Conservation (phyloP, 768 basidiomycete genomes). For the Lentinula sp. region DNA sequence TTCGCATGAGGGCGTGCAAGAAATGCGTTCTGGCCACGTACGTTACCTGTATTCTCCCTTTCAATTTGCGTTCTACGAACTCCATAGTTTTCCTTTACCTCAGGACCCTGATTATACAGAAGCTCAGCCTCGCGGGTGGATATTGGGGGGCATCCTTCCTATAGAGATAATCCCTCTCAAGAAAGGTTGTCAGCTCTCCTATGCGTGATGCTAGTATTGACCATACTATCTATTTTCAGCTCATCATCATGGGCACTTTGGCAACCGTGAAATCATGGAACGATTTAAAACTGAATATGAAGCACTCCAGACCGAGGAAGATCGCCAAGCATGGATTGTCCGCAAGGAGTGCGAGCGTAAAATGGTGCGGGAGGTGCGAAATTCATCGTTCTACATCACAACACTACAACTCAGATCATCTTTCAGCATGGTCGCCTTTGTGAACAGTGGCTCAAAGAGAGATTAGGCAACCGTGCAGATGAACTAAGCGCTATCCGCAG, state of each 20-base stretch:
- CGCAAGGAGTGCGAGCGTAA: background rate
- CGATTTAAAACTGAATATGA: background rate
- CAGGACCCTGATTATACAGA: background rate
- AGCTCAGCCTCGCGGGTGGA: background rate
- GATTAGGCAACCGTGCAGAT: background rate
- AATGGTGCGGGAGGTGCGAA: background rate
- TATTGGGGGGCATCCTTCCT: background rate
- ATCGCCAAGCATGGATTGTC: background rate
- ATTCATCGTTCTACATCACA: no score
- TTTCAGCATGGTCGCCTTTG: background rate
- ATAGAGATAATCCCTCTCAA: background rate
- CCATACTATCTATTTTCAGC: background rate
- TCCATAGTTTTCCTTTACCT: background rate
- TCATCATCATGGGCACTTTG: background rate
- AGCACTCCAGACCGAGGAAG: background rate
- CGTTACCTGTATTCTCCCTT: slow-evolving; percentile 10
- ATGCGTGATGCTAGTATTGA: background rate
- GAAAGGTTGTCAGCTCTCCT: background rate
- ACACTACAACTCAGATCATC: background rate
- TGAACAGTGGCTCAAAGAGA: background rate
- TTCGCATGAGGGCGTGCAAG: slow-evolving; percentile 25
- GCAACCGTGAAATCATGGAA: background rate
- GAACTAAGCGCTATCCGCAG: background rate
- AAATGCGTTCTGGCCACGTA: slow-evolving; percentile 18
- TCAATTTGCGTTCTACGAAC: background rate